Conservation (phyloP, 768 basidiomycete genomes). For the Leccinum rimulosum region DNA sequence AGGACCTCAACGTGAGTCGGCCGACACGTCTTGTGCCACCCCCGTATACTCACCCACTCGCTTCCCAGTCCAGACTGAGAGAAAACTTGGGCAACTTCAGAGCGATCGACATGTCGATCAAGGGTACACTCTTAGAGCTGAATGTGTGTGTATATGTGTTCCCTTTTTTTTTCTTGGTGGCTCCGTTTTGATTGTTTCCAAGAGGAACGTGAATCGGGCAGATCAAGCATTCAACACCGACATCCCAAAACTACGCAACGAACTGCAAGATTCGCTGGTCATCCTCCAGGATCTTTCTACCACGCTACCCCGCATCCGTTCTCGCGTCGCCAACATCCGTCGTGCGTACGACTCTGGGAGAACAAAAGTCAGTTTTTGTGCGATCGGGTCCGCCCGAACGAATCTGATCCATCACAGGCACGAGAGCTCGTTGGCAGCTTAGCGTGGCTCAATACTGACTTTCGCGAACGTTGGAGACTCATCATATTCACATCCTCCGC, state of each 20-base stretch:
- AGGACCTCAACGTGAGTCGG: constrained; percentile 52
- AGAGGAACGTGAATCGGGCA: constrained; percentile 61
- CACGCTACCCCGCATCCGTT: constrained; percentile 58
- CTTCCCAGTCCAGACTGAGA: constrained; percentile 44
- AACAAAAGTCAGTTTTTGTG: constrained; percentile 47
- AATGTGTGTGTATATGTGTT: constrained; percentile 42
- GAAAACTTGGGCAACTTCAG: constrained; percentile 59
- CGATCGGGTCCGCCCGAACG: not conserved
- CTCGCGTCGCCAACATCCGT: constrained; percentile 60
- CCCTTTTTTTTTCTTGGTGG: not conserved
- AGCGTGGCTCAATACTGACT: constrained; percentile 75
- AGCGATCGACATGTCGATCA: constrained; percentile 66
- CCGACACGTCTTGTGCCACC: not conserved
- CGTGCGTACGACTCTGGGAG: constrained; percentile 71
- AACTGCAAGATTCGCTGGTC: constrained; percentile 61
- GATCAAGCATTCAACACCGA: constrained; percentile 56
- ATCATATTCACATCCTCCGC: constrained; percentile 72
- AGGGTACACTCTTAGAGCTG: constrained; percentile 59
- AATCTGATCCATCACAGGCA: constrained; percentile 43
- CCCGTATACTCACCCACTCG: not conserved
- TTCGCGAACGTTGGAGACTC: constrained; percentile 70
- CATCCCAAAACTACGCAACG: constrained; percentile 57
- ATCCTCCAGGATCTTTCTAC: constrained; percentile 55
- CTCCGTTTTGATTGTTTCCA: not conserved
- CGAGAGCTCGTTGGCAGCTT: constrained; percentile 60